Percentiles rank a stretch among this genome's conserved stretches.
Conservation (phyloP, 2,329 filamentous ascomycete species). For the Colletotrichum cereale region DNA sequence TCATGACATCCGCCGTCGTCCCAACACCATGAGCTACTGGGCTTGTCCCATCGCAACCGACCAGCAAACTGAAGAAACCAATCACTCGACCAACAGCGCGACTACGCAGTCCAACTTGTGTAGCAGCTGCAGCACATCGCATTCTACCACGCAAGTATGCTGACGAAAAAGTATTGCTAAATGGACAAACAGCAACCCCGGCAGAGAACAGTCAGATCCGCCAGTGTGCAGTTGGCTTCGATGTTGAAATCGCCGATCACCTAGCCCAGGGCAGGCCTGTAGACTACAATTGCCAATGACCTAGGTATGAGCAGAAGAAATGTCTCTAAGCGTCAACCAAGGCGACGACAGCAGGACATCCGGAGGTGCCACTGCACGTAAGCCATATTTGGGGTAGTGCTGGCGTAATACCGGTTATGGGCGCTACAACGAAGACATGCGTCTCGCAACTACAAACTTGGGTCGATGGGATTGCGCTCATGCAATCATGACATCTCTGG, state of each 20-base stretch:
- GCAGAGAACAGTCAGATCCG: slow-evolving; percentile 26
- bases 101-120: slow-evolving; percentile 28
- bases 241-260: slow-evolving; percentile 19
- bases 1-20: slow-evolving; percentile 25
- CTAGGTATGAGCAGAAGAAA: slow-evolving; percentile 4
- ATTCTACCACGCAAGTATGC: slow-evolving; percentile 21
- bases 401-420: slow-evolving; percentile 30
- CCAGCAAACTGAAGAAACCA: slow-evolving; percentile 27
- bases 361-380: background rate
- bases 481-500: slow-evolving; percentile 8
- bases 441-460: slow-evolving; percentile 26
- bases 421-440: slow-evolving; percentile 20
- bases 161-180: slow-evolving; percentile 11
- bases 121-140: slow-evolving; percentile 20
- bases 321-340: slow-evolving; percentile 6
- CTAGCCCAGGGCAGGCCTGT: slow-evolving; percentile 27
- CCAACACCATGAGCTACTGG: slow-evolving; percentile 25
- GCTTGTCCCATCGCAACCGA: slow-evolving; percentile 23
- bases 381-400: background rate
- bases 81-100: slow-evolving; percentile 20
- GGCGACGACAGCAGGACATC: background rate
- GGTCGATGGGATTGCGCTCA: slow-evolving; percentile 15
- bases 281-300: slow-evolving; percentile 29
- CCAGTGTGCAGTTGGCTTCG: slow-evolving; percentile 15
- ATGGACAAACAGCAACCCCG: slow-evolving; percentile 17